Conservation (phyloP, 257 asterid species). For the Rubia yunnanensis region DNA sequence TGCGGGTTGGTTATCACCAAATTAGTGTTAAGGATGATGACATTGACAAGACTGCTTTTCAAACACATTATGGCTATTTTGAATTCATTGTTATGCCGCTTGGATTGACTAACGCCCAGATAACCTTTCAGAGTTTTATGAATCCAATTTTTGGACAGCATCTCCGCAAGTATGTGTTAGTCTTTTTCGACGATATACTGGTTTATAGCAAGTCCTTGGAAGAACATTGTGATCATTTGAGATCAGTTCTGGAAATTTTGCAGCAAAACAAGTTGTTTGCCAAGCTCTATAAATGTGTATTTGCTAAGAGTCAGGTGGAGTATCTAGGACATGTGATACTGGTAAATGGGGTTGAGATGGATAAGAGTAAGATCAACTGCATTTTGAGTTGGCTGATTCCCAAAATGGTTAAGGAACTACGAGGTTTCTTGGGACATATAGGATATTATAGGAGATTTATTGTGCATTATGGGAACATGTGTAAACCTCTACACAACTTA, state of each 20-base stretch:
- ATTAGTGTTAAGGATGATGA: background rate
- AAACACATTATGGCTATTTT: too few relatives aligned
- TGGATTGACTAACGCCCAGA: background rate
- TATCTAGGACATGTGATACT: background rate
- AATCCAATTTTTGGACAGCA: background rate
- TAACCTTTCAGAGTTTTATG: background rate
- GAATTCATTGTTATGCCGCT: background rate
- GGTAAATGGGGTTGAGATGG: background rate
- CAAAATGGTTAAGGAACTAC: background rate
- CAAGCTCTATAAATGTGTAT: background rate
- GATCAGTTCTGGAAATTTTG: background rate
- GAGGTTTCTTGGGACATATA: background rate
- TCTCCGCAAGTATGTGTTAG: background rate
- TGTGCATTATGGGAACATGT: background rate
- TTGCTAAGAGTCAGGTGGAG: background rate
- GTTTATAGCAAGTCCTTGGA: background rate
- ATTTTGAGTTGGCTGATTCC: background rate
- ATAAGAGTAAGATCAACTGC: too few relatives aligned
- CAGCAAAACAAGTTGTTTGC: background rate
- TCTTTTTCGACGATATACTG: background rate
- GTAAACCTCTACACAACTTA: background rate
- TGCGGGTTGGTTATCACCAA: background rate
- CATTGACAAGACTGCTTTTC: too few relatives aligned
- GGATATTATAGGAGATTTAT: background rate
- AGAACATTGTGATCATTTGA: background rate